Evolutionary conservation across 225 moss, liverwort and hornwort genomes (phyloP), one percentile per base, ranked within the genome.

Genomic region (Polytrichum formosum): DNA sequence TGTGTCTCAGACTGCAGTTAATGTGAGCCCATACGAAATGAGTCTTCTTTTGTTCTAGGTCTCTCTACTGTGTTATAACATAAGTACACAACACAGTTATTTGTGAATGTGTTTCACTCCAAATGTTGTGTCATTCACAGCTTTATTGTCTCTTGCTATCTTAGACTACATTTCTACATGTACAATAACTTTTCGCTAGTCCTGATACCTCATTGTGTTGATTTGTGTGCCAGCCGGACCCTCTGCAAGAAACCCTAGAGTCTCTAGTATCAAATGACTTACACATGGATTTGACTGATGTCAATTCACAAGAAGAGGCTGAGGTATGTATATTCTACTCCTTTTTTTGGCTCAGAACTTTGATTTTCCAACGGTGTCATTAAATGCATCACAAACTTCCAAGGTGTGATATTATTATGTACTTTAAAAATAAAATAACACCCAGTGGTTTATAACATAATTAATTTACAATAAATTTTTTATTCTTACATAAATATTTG

Each of bases 171-270:
- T 25, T 63, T 18, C 62, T 13, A 63, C 62, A 2, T 63, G 26
- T 16, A 26, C 8, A 9, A 63, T 26, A 28, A 13, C 2, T 26
- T 63, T 16, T 16, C 16, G 13, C 46, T 13, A 46, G 13, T 46
- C 16, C 46, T 46, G 13, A 46, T 26, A 63, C 25, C 23, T 63
- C 18, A 30, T 31, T 65, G 20, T 28, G 33, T 65, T n/a, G 56
- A 20, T 72, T 31, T 74, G 62, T 5, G 46, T 76, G 68, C 56
- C 86, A 92, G 92, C 74, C 56, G 35, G 92, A 92, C 67, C 92
- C 92, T 0, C 58, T 92, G 65, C 81, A 81, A 23, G 92, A 92
- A 72, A 92, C 92, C 37, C 78, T 92, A 5, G 92, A 92, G 75
- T 90, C 92, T 37, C 79, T 92, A 54, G 73, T 82, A 31, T 76